These are phyloP conservation scores for Colletotrichum echinochloae DNA, from an alignment of 2,329 filamentous ascomycete species.

Conservation along the genomic window DNA sequence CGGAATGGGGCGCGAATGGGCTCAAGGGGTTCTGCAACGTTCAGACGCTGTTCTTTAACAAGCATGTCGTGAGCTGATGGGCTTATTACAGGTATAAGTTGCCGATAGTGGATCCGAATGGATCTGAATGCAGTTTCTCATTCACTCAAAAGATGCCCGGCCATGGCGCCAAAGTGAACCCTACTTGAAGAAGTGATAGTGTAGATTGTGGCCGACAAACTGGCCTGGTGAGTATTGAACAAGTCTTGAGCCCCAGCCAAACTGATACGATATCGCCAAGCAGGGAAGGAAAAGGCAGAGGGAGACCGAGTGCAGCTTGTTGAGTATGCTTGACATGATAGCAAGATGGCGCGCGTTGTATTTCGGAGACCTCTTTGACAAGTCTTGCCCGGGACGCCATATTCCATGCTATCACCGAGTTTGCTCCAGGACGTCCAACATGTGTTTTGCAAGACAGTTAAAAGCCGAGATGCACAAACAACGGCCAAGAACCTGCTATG, in stretches of 20 bases:
- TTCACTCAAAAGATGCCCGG: background rate
- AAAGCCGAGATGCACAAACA: background rate
- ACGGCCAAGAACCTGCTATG: background rate
- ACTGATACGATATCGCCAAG: too few relatives aligned
- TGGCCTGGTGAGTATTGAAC: too few relatives aligned
- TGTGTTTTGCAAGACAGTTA: too few relatives aligned
- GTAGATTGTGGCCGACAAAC: too few relatives aligned
- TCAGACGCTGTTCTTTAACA: conserved; percentile 44
- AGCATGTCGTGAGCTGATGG: conserved; percentile 4
- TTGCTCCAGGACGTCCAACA: background rate
- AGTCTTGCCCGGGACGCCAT: conserved; percentile 44
- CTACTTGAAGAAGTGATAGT: too few relatives aligned
- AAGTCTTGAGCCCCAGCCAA: too few relatives aligned
- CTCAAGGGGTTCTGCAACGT: conserved; percentile 51
- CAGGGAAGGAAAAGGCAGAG: too few relatives aligned
- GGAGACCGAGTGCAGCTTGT: too few relatives aligned
- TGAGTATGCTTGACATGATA: too few relatives aligned
- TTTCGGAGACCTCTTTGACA: conserved; percentile 46
- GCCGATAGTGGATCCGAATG: background rate
- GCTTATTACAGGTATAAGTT: too few relatives aligned
- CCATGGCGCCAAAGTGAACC: background rate
- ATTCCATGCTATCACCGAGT: conserved; percentile 40
- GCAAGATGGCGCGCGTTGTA: too few relatives aligned
- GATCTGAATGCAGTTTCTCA: background rate
- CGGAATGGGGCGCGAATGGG: conserved; percentile 55